Evolutionary conservation across 2,329 filamentous ascomycete species (phyloP).

Genomic region (Cyanodermella asteris): DNA sequence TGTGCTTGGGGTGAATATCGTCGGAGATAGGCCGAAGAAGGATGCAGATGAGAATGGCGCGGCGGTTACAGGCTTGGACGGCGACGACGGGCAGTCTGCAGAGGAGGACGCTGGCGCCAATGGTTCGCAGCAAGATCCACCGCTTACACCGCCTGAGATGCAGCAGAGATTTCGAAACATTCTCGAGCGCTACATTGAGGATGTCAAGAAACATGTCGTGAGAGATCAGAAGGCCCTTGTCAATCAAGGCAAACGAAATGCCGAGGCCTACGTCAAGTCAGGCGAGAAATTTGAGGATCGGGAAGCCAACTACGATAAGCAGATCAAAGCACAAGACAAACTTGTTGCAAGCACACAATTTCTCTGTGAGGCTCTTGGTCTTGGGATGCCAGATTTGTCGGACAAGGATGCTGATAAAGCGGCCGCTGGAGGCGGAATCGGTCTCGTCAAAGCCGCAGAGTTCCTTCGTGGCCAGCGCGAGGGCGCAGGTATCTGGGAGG

Average conservation of each 20-base stretch:
- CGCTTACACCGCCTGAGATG: conserved; percentile 53
- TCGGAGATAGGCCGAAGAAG: conserved; percentile 58
- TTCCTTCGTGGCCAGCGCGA: conserved; percentile 80
- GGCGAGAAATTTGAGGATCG: conserved; percentile 96
- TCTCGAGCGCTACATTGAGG: conserved; percentile 71
- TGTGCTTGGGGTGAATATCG: conserved; percentile 56
- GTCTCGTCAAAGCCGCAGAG: conserved; percentile 80
- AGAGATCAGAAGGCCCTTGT: conserved; percentile 82
- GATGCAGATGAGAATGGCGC: conserved; percentile 61
- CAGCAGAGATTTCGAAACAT: conserved; percentile 75
- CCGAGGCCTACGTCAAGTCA: conserved; percentile 94
- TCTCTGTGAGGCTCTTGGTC: conserved; percentile 66
- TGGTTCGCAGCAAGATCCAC: conserved; percentile 38
- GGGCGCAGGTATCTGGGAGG: conserved; percentile 90
- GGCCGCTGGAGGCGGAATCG: conserved; percentile 55
- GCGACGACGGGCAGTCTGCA: conserved; percentile 27
- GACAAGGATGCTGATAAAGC: conserved; percentile 53
- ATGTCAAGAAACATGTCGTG: conserved; percentile 69
- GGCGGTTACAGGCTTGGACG: conserved; percentile 23
- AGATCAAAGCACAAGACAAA: conserved; percentile 77
- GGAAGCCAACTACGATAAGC: conserved; percentile 86
- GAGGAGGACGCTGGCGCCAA: conserved; percentile 28
- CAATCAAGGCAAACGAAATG: conserved; percentile 77
- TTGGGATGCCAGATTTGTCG: conserved; percentile 82
- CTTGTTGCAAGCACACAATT: conserved; percentile 77